These are phyloP conservation scores for Xylaria longipes DNA, from an alignment of 495 filamentous ascomycete genomes.

Conservation along the genomic window DNA sequence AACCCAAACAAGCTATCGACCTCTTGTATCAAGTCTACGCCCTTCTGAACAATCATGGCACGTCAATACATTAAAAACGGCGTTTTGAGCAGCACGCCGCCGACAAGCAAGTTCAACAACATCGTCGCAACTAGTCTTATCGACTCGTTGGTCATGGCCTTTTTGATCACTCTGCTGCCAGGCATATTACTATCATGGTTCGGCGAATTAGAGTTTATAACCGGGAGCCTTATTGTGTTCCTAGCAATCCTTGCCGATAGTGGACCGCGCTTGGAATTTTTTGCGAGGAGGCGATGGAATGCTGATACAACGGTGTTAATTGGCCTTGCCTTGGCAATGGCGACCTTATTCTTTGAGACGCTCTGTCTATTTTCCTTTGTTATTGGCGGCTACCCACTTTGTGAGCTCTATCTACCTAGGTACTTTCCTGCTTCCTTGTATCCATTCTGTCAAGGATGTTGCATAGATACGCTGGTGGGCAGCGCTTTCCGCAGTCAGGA, in stretches of 20 bases:
- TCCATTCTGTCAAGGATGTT: not conserved
- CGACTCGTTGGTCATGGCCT: not conserved
- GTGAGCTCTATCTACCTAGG: not conserved
- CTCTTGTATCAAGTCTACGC: not conserved
- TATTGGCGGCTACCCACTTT: not conserved
- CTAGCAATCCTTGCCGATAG: not conserved
- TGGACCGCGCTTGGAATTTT: not conserved
- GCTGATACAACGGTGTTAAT: not conserved
- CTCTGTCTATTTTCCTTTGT: not conserved
- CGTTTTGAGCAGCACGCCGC: not conserved
- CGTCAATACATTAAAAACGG: not conserved
- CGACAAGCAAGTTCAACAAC: too few species aligned
- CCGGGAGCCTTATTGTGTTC: not conserved
- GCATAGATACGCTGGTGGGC: not conserved
- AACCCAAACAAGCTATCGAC: not conserved
- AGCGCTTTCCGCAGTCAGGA: not conserved
- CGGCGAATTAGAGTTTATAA: not conserved
- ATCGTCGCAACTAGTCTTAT: not conserved
- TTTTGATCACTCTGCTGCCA: not conserved
- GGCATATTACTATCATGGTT: not conserved
- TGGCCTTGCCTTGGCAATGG: not conserved
- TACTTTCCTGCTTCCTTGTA: not conserved
- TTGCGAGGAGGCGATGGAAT: not conserved
- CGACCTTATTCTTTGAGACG: conserved; percentile 1
- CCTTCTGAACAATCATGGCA: not conserved